phyloP scores from a whole-genome alignment of 164 flowering plant species.

The Magnolia changhungtana region DNA sequence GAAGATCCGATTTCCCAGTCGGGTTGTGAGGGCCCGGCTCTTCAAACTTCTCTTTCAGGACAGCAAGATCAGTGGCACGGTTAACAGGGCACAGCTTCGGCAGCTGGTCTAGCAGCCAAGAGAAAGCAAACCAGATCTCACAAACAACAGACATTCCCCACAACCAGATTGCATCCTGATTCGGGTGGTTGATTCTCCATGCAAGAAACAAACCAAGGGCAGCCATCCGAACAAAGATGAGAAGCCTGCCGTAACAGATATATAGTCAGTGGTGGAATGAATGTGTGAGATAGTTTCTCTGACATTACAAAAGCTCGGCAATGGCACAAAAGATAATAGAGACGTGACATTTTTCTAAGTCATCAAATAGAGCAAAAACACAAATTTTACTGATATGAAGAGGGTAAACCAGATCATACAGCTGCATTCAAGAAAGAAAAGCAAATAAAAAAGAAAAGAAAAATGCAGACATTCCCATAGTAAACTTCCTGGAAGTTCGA shows the following conservation, averaged over 20 bases:
- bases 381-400: neutral
- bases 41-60: constrained; percentile 76
- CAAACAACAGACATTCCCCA: constrained; percentile 91
- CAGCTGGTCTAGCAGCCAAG: constrained; percentile 93
- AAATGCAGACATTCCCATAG: neutral
- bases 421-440: neutral
- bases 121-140: constrained; percentile 91
- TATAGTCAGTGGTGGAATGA: neutral
- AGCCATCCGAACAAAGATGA: constrained; percentile 56
- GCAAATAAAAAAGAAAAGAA: neutral
- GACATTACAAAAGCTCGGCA: neutral
- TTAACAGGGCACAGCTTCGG: constrained; percentile 81
- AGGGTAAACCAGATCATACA: neutral
- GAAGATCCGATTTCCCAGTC: constrained; percentile 78
- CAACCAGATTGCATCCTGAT: constrained; percentile 80
- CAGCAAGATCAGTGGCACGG: constrained; percentile 63
- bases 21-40: constrained; percentile 48
- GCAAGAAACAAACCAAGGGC: constrained; percentile 58
- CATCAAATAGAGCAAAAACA: neutral
- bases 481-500: neutral
- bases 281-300: neutral
- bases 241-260: constrained; percentile 38
- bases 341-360: too few species aligned
- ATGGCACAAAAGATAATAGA: neutral
- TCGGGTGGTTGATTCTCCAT: constrained; percentile 72